Evolutionary conservation across 345 rosid species (phyloP).

Genomic region (Geranium brycei): DNA sequence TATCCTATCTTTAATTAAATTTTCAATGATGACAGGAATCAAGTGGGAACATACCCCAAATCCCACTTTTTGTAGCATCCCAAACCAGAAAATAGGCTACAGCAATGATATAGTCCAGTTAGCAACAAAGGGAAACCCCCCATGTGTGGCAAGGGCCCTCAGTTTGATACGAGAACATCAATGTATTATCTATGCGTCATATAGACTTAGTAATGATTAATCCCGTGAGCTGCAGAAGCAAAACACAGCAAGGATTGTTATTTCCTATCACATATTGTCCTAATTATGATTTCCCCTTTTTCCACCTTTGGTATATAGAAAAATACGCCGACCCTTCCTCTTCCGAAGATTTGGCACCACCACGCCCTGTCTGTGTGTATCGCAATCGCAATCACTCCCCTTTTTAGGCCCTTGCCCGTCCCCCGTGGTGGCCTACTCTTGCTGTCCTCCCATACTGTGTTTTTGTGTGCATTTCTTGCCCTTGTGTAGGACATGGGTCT

Average conservation of each 20-base stretch:
- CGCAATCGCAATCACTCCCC: no score
- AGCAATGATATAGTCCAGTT: conserved; percentile 3
- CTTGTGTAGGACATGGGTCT: no score
- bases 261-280: conserved; percentile 16
- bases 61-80: background rate
- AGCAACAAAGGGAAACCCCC: background rate
- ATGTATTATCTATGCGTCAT: conserved; percentile 6
- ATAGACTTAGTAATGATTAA: conserved; percentile 28
- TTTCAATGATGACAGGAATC: no score
- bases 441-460: no score
- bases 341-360: background rate
- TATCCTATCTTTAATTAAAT: no score
- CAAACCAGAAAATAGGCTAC: background rate
- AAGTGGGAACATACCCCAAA: no score
- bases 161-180: conserved; percentile 10
- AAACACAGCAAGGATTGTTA: conserved; percentile 46
- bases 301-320: background rate
- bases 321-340: background rate
- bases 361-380: no score
- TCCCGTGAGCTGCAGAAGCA: conserved; percentile 39
- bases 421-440: no score
- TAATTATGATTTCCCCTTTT: background rate
- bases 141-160: conserved; percentile 22
- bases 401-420: no score
- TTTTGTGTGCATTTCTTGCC: no score